Evolutionary conservation across 2,329 filamentous ascomycete genomes (phyloP), one percentile per base, ranked within the genome.

Genomic region (Diaporthe velutina): DNA sequence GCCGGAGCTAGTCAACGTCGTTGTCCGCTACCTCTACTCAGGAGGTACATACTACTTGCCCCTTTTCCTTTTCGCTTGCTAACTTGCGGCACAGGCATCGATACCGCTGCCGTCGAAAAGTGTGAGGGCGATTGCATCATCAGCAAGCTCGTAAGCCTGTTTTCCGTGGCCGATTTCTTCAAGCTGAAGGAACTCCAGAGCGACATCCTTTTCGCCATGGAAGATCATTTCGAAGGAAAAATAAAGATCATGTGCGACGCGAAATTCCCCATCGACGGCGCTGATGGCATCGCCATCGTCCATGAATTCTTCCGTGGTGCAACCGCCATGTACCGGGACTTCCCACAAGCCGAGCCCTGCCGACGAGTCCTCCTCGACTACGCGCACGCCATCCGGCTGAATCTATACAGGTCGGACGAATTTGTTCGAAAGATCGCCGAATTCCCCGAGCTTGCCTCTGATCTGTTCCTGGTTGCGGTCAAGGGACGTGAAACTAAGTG

Each of bases 11-110:
- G 30, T 60, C 17, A 22, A 50, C 9, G 40, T 57, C 15, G 30
- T 71, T 15, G 38, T 71, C 3, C 45, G 15, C 17, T 60, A 71
- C 22, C 54, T 71, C 13, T 71, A 71, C 33, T 71, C 68, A 38
- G 68, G 68, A 15, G 54, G 68, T 71, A 58, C 8, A 19, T 50
- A 22, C 2, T 15, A 15, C 22, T 50, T 7, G n/a, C 8, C 7
- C 22, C 12, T 35, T 17, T 2, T 8, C 4, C 2, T 25, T 35
- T 52, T 12, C 30, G 7, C 9, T 48, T n/a, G 40, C 54, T 71
- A 22, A 71, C 28, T 30, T 38, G 10, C 9, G 25, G 8, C 25
- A 13, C 5, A 71, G 68, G n/a, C 8, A 48, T 60, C 3, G 68
- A 71, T 17, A 28, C 25, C 25, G 25, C 19, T 22, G 50, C 22